These are phyloP conservation scores for Bipolaris zeicola DNA, from an alignment of 2,329 filamentous ascomycete genomes.

Conservation along the genomic window DNA sequence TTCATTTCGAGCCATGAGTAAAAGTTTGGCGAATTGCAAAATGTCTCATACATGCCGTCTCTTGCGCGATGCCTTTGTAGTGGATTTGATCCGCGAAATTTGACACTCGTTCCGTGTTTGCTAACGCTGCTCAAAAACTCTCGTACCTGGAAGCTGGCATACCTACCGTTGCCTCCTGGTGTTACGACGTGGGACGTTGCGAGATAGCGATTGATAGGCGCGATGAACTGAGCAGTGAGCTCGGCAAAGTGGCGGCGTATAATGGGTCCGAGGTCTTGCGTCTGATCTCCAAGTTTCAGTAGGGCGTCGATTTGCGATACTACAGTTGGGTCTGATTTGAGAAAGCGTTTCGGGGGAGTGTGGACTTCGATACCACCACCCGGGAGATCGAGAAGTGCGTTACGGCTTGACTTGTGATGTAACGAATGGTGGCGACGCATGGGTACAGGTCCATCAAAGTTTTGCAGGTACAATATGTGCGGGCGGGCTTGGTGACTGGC, in stretches of 20 bases:
- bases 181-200: conserved; percentile 44
- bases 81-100: conserved; percentile 46
- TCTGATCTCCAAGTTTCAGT: conserved; percentile 40
- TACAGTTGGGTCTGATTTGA: conserved; percentile 46
- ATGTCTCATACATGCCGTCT: conserved; percentile 46
- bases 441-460: conserved; percentile 44
- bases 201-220: conserved; percentile 50
- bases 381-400: conserved; percentile 47
- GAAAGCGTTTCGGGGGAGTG: conserved; percentile 44
- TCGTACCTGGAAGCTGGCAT: conserved; percentile 47
- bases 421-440: conserved; percentile 46
- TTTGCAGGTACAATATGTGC: conserved; percentile 48
- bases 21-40: conserved; percentile 49
- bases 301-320: conserved; percentile 43
- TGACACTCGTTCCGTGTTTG: conserved; percentile 49
- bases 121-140: conserved; percentile 47
- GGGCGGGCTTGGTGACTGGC: conserved; percentile 41
- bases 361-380: conserved; percentile 49
- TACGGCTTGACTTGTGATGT: conserved; percentile 44
- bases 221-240: conserved; percentile 49
- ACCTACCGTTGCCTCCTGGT: conserved; percentile 45
- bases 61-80: conserved; percentile 46
- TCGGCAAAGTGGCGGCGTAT: conserved; percentile 51
- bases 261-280: conserved; percentile 43
- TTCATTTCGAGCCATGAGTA: conserved; percentile 53